Conservation (phyloP, 2,329 filamentous ascomycete genomes). For the Aureobasidium zeae region DNA sequence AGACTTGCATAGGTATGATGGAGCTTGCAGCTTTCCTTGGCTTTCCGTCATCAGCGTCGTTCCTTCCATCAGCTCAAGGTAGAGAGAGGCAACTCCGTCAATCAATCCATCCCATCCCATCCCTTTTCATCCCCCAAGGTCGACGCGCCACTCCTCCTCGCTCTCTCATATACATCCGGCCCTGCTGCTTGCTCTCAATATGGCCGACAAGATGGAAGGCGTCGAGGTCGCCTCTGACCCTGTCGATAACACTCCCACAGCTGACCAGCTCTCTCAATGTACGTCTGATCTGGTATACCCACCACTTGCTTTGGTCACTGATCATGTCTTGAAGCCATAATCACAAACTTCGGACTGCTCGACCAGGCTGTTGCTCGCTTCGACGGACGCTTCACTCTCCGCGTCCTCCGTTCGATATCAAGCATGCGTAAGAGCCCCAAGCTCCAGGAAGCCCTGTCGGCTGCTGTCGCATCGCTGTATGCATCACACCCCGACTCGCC, state of each 20-base stretch:
- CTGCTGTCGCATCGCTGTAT: slow-evolving; percentile 19
- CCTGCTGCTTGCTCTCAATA: slow-evolving; percentile 22
- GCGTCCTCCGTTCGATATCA: slow-evolving; percentile 89
- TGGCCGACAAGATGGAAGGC: slow-evolving; percentile 45
- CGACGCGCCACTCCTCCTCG: too few relatives aligned
- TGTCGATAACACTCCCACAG: slow-evolving; percentile 15
- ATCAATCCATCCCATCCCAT: slow-evolving; percentile 3
- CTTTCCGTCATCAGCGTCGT: slow-evolving; percentile 14
- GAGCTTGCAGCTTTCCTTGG: slow-evolving; percentile 1
- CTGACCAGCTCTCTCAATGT: slow-evolving; percentile 17
- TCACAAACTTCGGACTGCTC: slow-evolving; percentile 82
- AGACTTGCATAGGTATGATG: slow-evolving; percentile 14
- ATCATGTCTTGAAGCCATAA: slow-evolving; percentile 74
- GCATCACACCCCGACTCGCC: slow-evolving; percentile 15
- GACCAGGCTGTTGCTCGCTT: slow-evolving; percentile 88
- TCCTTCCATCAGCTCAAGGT: slow-evolving; percentile 6
- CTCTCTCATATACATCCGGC: slow-evolving; percentile 6
- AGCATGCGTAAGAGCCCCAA: slow-evolving; percentile 74
- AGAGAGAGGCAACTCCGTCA: slow-evolving; percentile 17
- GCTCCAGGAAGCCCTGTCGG: slow-evolving; percentile 26
- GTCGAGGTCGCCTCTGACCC: slow-evolving; percentile 27
- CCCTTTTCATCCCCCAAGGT: too few relatives aligned
- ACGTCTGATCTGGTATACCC: not conserved
- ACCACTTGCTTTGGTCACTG: not conserved
- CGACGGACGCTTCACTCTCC: slow-evolving; percentile 87